These are phyloP conservation scores for Pilaira anomala DNA, from an alignment of 192 early-diverging fungal genomes.

Conservation along the genomic window DNA sequence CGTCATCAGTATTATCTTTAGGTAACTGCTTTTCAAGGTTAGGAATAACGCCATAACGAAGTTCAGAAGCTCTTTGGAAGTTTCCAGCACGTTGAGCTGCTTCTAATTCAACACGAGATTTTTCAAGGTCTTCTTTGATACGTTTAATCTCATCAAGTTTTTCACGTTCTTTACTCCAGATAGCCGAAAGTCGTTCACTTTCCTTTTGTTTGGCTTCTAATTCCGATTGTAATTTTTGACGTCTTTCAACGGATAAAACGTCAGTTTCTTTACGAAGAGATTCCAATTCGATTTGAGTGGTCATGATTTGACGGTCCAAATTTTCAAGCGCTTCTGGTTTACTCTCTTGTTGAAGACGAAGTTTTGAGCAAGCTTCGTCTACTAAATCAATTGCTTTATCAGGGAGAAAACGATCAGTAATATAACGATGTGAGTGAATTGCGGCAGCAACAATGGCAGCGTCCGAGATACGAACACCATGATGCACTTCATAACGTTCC, in stretches of 20 bases:
- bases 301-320: conserved; percentile 70
- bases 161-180: conserved; percentile 66
- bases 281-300: conserved; percentile 76
- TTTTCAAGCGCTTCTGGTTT: conserved; percentile 76
- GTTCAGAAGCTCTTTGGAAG: conserved; percentile 68
- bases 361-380: conserved; percentile 78
- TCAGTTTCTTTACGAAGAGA: conserved; percentile 78
- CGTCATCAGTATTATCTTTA: conserved; percentile 33
- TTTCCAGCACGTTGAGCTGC: conserved; percentile 68
- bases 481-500: conserved; percentile 77
- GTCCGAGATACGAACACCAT: conserved; percentile 77
- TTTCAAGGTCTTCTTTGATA: conserved; percentile 66
- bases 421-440: conserved; percentile 73
- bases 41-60: conserved; percentile 77
- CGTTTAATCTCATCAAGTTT: conserved; percentile 67
- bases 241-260: conserved; percentile 60
- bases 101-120: conserved; percentile 74
- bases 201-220: conserved; percentile 60
- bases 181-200: conserved; percentile 47
- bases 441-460: conserved; percentile 71
- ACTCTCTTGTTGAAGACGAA: conserved; percentile 74
- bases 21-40: conserved; percentile 65
- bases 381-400: conserved; percentile 82
- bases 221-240: conserved; percentile 55
- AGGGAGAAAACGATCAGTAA: conserved; percentile 70